Conservation (phyloP, 257 asterid species). For the Eucommia ulmoides region DNA sequence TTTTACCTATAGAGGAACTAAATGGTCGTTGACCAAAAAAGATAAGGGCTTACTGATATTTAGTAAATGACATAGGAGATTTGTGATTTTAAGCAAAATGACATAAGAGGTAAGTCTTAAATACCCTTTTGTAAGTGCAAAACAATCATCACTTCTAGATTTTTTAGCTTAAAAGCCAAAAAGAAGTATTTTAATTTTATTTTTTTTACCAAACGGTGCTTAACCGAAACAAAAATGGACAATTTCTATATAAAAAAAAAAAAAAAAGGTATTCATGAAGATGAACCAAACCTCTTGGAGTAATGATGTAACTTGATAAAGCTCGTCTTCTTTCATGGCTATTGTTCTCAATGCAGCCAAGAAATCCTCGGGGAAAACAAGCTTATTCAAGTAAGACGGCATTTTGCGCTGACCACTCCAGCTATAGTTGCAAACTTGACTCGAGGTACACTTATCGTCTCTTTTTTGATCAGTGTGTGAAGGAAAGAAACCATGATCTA, state of each 20-base stretch:
- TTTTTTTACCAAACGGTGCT: not conserved
- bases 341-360: constrained; percentile 74
- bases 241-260: no score
- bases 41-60: no score
- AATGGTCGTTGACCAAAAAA: no score
- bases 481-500: constrained; percentile 62
- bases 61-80: no score
- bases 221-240: constrained; percentile 1
- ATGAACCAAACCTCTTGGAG: constrained; percentile 64
- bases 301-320: constrained; percentile 52
- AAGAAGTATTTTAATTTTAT: no score
- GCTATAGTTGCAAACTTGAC: constrained; percentile 32
- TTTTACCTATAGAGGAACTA: no score
- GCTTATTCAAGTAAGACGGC: constrained; percentile 53
- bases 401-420: constrained; percentile 73
- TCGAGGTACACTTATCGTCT: constrained; percentile 12
- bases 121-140: no score
- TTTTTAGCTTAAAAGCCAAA: no score
- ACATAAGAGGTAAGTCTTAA: no score
- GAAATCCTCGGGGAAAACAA: constrained; percentile 79
- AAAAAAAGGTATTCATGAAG: constrained; percentile 1
- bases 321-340: constrained; percentile 68
- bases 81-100: no score
- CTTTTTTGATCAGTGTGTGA: constrained; percentile 25
- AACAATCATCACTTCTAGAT: no score